Base-by-base conservation (phyloP, 2,329 filamentous ascomycete genomes). In the Fusarium veterinarium region DNA sequence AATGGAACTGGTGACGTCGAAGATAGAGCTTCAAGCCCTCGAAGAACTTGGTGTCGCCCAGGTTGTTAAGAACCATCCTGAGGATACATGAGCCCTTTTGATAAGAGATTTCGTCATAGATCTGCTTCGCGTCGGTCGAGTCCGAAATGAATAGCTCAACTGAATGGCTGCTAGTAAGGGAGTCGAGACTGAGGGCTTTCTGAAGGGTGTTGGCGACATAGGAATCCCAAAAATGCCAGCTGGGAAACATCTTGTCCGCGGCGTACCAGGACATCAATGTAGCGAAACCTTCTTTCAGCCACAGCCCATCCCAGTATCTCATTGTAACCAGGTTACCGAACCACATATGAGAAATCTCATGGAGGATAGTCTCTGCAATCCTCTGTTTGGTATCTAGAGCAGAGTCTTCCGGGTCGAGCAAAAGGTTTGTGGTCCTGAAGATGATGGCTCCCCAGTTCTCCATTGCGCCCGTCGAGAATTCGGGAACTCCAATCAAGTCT, bases 401-500 rank as follows among this genome's bases (percentile, higher is more conserved):
- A 6, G 46, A 49, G 46, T 17, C 20, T 49, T 23, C 30, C 0
- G 5, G 16, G 2, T 31, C 16, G 8, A 49, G 30, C 3, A 49
- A n/a, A 8, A 49, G 16, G 0, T 23, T 10, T 0, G 10, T 6
- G 5, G 20, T 13, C 3, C 5, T 49, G 30, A 33, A 19, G 2
- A 49, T 23, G 20, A 33, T 49, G 0, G 30, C 30, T 12, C 28
- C 14, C 46, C 30, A 33, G 1, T 17, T 23, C 10, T 33, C 44
- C 25, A 45, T 17, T 4, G 7, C 16, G 2, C 11, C 14, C 2
- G 10, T 6, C 4, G 3, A 23, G 2, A 19, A 19, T 13, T 19
- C 7, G 0, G 20, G 46, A 49, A 49, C 5, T 0, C 7, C 46
- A 25, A 25, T 25, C 25, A 25, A 25, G 11, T 30, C 30, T 30